Evolutionary conservation across 768 basidiomycete species (phyloP).

Genomic region (Baorangia bicolor): DNA sequence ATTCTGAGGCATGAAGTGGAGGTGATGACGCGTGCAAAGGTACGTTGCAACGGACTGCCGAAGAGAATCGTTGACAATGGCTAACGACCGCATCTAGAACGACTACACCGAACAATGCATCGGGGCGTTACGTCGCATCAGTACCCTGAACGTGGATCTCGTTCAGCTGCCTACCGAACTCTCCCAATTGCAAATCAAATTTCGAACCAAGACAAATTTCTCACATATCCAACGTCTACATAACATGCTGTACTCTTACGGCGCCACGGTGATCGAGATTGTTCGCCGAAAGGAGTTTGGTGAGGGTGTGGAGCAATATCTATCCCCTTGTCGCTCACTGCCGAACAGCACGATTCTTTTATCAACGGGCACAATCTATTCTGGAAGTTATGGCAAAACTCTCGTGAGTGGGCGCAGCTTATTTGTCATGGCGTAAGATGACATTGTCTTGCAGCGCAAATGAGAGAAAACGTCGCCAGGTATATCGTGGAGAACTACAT

Average conservation of each 20-base stretch:
- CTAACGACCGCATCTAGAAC: slow-evolving; percentile 49
- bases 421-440: slow-evolving; percentile 1
- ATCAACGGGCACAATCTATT: slow-evolving; percentile 75
- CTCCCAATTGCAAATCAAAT: slow-evolving; percentile 63
- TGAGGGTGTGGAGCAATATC: slow-evolving; percentile 34
- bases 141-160: slow-evolving; percentile 77
- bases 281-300: slow-evolving; percentile 90
- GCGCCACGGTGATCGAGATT: slow-evolving; percentile 87
- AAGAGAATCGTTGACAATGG: neutral
- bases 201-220: slow-evolving; percentile 80
- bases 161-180: slow-evolving; percentile 69
- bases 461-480: slow-evolving; percentile 79
- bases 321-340: slow-evolving; percentile 3
- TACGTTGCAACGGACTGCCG: slow-evolving; percentile 21
- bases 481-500: slow-evolving; percentile 82
- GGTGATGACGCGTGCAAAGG: slow-evolving; percentile 55
- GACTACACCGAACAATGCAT: slow-evolving; percentile 68
- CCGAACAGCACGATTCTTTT: slow-evolving; percentile 69
- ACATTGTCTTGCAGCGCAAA: slow-evolving; percentile 45
- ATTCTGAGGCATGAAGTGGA: slow-evolving; percentile 60
- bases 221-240: slow-evolving; percentile 89
- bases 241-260: slow-evolving; percentile 89
- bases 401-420: slow-evolving; percentile 52
- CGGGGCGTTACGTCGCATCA: slow-evolving; percentile 68
- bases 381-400: slow-evolving; percentile 86